Evolutionary conservation across 768 basidiomycete genomes (phyloP), one percentile per base, ranked within the genome.

Genomic region (Tylopilus sp.): DNA sequence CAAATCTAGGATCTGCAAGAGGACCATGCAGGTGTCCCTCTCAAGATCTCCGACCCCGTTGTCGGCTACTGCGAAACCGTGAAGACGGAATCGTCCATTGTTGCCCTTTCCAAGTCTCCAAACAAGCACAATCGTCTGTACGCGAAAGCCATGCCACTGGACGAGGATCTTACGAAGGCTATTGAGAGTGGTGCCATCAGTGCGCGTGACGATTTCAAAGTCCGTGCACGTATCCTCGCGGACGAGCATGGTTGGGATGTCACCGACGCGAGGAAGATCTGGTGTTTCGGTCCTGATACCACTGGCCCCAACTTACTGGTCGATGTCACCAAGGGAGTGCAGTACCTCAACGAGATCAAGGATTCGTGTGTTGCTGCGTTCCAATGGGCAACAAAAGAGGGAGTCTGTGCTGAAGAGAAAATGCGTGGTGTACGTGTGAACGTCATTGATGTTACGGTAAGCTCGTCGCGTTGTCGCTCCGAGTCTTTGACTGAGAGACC

Each of bases 101-200:
- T 91, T 60, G 97, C 97, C 25, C 79, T 99, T 35, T 98, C 97
- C 52, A 99, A 99, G 74, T 98, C 97, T 20, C 97, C 98, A 76
- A 98, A 99, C 82, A 99, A 98, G 81, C 97, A 99, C 85, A 99
- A 99, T 72, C 91, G 97, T 76, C 80, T 99, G 52, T 99, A 86
- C 73, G 82, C 86, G 60, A 94, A 94, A 80, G 97, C 97, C 33
- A 58, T 85, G 75, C 97, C 97, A 33, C 69, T 99, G 51, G 93
- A 91, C 22, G 97, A 99, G 67, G 95, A 98, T 69, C 82, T 98
- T 53, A 85, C 93, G 57, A 81, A 82, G 62, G 97, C 92, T 54
- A 98, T 99, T 63, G 97, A 98, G 71, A 62, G 59, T 50, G 97
- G 97, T 62, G 83, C 81, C 66, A 70, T 99, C 70, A 88, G 61